Evolutionary conservation across 202 grass and related monocot species (phyloP).

Genomic region (Schoenoplectus triqueter): DNA sequence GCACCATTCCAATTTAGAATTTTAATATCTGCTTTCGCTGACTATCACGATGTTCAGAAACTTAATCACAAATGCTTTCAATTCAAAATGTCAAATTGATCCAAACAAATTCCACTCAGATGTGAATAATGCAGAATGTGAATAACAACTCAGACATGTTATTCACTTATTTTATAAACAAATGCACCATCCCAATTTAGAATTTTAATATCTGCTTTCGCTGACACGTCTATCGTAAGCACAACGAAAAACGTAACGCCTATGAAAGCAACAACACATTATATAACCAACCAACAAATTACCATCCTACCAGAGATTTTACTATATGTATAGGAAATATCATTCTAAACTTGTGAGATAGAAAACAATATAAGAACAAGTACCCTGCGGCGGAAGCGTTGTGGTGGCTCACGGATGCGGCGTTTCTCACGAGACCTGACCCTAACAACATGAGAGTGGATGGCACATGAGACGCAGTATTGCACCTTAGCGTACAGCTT

Average conservation of each 20-base stretch:
- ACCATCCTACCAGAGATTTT: background rate
- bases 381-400: slow-evolving; percentile 83
- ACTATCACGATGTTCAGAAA: background rate
- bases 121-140: slow-evolving; percentile 40
- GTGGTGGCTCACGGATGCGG: slow-evolving; percentile 73
- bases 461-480: slow-evolving; percentile 77
- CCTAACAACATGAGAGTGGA: slow-evolving; percentile 73
- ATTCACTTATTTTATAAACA: slow-evolving; percentile 2
- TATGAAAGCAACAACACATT: slow-evolving; percentile 42
- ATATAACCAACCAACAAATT: background rate
- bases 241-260: slow-evolving; percentile 65
- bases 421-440: slow-evolving; percentile 71
- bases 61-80: background rate
- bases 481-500: slow-evolving; percentile 80
- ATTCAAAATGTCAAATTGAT: background rate
- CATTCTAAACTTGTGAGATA: background rate
- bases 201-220: slow-evolving; percentile 52
- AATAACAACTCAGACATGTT: slow-evolving; percentile 36
- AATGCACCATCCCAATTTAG: slow-evolving; percentile 47
- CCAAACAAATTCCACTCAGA: background rate
- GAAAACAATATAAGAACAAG: background rate
- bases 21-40: slow-evolving; percentile 52
- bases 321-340: background rate
- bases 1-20: slow-evolving; percentile 50
- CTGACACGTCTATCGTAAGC: slow-evolving; percentile 39